These are phyloP conservation scores for Phycomyces nitens DNA, from an alignment of 192 early-diverging fungal species.

Conservation along the genomic window DNA sequence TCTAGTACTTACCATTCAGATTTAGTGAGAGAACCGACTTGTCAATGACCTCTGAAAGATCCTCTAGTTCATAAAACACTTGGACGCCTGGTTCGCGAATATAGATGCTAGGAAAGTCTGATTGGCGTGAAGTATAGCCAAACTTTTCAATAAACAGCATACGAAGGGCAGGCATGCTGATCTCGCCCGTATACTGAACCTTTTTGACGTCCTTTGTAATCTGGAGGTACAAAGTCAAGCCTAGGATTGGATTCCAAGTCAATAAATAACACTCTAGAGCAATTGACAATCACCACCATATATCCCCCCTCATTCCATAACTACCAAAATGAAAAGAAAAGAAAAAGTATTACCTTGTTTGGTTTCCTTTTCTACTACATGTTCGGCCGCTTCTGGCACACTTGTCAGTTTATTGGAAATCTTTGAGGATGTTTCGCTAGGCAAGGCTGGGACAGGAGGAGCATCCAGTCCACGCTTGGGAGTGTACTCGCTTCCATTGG, in stretches of 20 bases:
- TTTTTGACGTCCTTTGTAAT: slow-evolving; percentile 62
- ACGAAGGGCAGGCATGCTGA: slow-evolving; percentile 54
- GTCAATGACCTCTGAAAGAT: slow-evolving; percentile 55
- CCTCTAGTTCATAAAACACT: slow-evolving; percentile 66
- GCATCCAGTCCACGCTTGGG: slow-evolving; percentile 8
- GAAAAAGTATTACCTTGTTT: slow-evolving; percentile 1
- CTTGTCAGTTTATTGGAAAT: neutral
- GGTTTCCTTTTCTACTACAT: neutral
- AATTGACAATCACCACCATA: too few species aligned
- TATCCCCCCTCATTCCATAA: too few species aligned
- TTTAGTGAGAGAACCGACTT: slow-evolving; percentile 53
- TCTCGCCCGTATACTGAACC: slow-evolving; percentile 46
- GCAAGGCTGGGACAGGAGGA: slow-evolving; percentile 20
- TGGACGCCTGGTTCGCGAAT: slow-evolving; percentile 52
- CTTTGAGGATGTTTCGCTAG: neutral
- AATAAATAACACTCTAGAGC: too few species aligned
- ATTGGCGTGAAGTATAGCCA: slow-evolving; percentile 54
- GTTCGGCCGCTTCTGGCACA: neutral
- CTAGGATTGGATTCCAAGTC: neutral
- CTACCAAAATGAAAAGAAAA: too few species aligned
- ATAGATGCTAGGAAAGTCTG: slow-evolving; percentile 66
- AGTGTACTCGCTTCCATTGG: neutral
- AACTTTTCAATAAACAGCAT: slow-evolving; percentile 77
- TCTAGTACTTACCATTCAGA: slow-evolving; percentile 41
- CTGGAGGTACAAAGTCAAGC: slow-evolving; percentile 50